These are phyloP conservation scores for Pseudozyma sp. DNA, from an alignment of 1,284 basidiomycete species.

Conservation along the genomic window DNA sequence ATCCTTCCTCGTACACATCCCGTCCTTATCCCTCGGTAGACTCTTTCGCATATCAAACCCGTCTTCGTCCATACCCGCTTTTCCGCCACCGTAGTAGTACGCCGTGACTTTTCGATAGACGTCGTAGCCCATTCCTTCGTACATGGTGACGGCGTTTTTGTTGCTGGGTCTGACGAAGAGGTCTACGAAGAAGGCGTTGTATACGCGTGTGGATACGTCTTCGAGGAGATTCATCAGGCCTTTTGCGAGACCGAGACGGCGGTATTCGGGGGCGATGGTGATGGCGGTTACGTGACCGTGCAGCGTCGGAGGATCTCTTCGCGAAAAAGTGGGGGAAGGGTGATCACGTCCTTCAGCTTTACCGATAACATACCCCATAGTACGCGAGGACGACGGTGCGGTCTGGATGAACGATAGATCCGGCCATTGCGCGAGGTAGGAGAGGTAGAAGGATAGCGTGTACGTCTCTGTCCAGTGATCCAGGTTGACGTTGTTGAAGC, in stretches of 20 bases:
- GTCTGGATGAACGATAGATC: conserved; percentile 85
- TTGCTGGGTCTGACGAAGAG: conserved; percentile 84
- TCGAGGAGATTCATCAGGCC: conserved; percentile 86
- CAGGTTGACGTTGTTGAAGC: conserved; percentile 91
- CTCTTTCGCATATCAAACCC: conserved; percentile 85
- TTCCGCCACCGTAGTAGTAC: conserved; percentile 82
- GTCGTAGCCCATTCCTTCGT: conserved; percentile 85
- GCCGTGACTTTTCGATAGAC: conserved; percentile 85
- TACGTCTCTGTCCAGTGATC: conserved; percentile 96
- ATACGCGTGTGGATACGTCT: conserved; percentile 76
- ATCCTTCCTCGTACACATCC: conserved; percentile 50
- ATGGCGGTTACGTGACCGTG: conserved; percentile 83
- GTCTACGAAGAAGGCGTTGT: conserved; percentile 83
- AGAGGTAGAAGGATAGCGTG: conserved; percentile 84
- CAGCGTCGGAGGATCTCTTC: conserved; percentile 34
- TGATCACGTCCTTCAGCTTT: conserved; percentile 63
- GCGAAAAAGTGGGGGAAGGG: conserved; percentile 4
- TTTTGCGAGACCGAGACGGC: conserved; percentile 82
- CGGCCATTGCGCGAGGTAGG: conserved; percentile 87
- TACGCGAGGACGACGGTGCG: conserved; percentile 71
- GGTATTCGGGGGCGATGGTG: conserved; percentile 89
- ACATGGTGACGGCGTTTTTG: conserved; percentile 77
- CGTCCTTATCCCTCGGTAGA: conserved; percentile 54
- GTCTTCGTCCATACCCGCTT: conserved; percentile 78
- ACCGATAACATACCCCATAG: conserved; percentile 62